Evolutionary conservation across 225 moss, liverwort and hornwort genomes (phyloP).

Genomic region (Pseudoscleropodium purum): DNA sequence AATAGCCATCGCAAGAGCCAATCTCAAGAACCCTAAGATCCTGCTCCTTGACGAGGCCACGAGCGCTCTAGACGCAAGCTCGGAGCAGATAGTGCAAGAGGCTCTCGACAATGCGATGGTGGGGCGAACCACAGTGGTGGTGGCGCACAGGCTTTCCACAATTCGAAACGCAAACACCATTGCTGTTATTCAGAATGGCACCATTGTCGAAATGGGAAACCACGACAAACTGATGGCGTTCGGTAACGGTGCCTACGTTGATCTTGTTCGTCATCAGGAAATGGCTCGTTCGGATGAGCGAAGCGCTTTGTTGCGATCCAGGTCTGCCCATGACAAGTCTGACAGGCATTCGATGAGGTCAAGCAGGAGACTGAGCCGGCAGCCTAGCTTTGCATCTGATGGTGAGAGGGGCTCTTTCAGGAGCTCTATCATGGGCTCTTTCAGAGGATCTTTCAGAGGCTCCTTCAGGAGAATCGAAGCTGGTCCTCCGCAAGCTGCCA

Average conservation of each 20-base stretch:
- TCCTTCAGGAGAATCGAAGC: neutral
- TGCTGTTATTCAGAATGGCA: constrained; percentile 31
- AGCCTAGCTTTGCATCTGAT: neutral
- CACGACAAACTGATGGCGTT: constrained; percentile 27
- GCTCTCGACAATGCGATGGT: constrained; percentile 43
- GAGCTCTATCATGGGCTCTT: neutral
- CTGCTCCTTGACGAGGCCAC: constrained; percentile 64
- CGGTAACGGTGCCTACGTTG: constrained; percentile 21
- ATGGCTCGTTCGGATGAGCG: neutral
- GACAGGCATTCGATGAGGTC: neutral
- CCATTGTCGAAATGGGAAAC: constrained; percentile 36
- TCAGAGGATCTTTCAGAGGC: neutral
- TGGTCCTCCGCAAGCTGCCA: neutral
- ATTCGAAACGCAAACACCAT: constrained; percentile 34
- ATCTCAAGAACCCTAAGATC: constrained; percentile 47
- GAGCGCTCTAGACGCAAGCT: constrained; percentile 43
- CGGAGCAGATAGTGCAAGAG: constrained; percentile 56
- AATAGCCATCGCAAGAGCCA: constrained; percentile 57
- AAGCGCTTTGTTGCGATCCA: neutral
- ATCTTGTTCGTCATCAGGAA: constrained; percentile 27
- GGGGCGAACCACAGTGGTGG: constrained; percentile 45
- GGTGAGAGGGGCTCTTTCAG: neutral
- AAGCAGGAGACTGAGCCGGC: constrained; percentile 1
- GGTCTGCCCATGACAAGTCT: neutral
- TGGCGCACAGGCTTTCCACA: constrained; percentile 55